phyloP scores from a whole-genome alignment of 139 green algal genomes.

The Auxenochlorella protothecoides region DNA sequence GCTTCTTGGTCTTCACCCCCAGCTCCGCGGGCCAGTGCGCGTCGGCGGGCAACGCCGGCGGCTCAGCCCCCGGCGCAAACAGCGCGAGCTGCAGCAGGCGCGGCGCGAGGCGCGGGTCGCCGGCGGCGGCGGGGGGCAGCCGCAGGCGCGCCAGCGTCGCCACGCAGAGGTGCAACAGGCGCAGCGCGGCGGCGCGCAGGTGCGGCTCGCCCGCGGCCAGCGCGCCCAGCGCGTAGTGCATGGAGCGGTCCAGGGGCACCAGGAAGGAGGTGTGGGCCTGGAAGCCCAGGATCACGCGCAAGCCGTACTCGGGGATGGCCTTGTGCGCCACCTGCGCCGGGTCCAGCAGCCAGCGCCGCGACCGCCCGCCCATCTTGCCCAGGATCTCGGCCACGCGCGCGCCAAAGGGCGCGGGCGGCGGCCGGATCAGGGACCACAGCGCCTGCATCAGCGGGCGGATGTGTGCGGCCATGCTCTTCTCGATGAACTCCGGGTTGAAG shows the following conservation, averaged over 20 bases:
- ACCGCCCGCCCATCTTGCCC: slow-evolving; percentile 91
- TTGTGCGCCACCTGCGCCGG: slow-evolving; percentile 66
- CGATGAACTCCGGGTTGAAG: slow-evolving; percentile 91
- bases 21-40: slow-evolving; percentile 32
- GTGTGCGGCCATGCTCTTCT: slow-evolving; percentile 72
- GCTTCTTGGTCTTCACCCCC: slow-evolving; percentile 70
- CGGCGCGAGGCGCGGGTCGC: background rate
- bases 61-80: background rate
- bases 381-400: slow-evolving; percentile 76
- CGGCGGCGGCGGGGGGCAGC: background rate
- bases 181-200: slow-evolving; percentile 1
- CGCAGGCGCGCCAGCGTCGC: slow-evolving; percentile 9
- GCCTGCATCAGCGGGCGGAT: slow-evolving; percentile 65
- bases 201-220: background rate
- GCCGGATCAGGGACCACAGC: slow-evolving; percentile 79
- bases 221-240: slow-evolving; percentile 22
- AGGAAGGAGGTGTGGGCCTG: slow-evolving; percentile 81
- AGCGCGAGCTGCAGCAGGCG: background rate
- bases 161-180: slow-evolving; percentile 10
- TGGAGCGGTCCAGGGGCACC: slow-evolving; percentile 82
- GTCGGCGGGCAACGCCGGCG: slow-evolving; percentile 5
- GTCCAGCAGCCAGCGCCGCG: slow-evolving; percentile 66
- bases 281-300: slow-evolving; percentile 93
- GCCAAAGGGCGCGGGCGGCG: slow-evolving; percentile 52
- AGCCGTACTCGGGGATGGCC: slow-evolving; percentile 87